A percentile compares a stretch with the other conserved stretches of the same genome.
Conservation (phyloP, 1,284 basidiomycete genomes). For the Wallemia mellicola region DNA sequence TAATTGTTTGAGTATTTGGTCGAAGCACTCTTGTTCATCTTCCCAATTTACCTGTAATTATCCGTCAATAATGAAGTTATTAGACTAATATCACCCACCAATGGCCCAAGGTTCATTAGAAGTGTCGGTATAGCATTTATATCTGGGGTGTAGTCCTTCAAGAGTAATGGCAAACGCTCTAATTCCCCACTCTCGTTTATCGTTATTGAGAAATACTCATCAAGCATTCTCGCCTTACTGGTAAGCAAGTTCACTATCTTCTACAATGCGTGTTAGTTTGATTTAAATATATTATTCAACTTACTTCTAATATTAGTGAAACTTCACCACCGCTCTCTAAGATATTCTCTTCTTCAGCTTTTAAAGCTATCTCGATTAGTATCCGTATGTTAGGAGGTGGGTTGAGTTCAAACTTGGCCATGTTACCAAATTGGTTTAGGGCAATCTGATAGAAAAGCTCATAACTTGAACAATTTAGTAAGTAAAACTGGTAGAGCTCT, state of each 20-base stretch:
- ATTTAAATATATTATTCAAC: too few species aligned
- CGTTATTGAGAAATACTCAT: constrained; percentile 63
- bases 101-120: constrained; percentile 53
- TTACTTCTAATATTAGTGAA: constrained; percentile 17
- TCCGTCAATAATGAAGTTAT: constrained; percentile 5
- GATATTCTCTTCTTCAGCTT: constrained; percentile 24
- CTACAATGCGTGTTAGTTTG: too few species aligned
- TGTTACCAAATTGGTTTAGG: constrained; percentile 66
- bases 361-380: constrained; percentile 47
- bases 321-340: constrained; percentile 12
- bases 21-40: constrained; percentile 57
- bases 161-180: constrained; percentile 43
- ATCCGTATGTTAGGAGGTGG: constrained; percentile 44
- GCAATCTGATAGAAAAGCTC: constrained; percentile 88
- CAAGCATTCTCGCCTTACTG: constrained; percentile 45
- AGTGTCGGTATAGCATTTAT: constrained; percentile 58
- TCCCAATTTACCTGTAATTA: constrained; percentile 50
- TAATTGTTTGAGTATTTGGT: constrained; percentile 54
- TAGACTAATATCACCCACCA: constrained; percentile 23
- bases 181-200: constrained; percentile 35
- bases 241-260: constrained; percentile 13
- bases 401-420: constrained; percentile 41
- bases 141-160: constrained; percentile 58
- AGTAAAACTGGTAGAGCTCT: constrained; percentile 3
- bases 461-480: constrained; percentile 25